phyloP scores from a whole-genome alignment of 805 yeast species.

The Komagataella pseudopastoris region DNA sequence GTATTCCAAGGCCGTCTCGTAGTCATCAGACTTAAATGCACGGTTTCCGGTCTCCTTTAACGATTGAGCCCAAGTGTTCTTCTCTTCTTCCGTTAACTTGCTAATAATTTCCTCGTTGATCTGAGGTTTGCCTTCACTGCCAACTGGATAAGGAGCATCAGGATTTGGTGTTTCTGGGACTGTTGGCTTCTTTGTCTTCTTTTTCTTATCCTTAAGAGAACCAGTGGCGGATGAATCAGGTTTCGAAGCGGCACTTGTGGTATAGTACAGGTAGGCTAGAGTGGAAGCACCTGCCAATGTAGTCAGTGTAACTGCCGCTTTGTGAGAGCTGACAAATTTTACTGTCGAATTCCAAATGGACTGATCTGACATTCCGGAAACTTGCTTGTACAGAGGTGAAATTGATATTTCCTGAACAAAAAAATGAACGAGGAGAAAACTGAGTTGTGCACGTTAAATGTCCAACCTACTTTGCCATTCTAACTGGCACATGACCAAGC shows the following conservation, averaged over 20 bases:
- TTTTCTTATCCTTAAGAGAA: constrained; percentile 21
- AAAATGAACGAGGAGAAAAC: neutral
- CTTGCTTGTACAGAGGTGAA: neutral
- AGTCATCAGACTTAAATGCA: constrained; percentile 57
- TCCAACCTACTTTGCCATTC: neutral
- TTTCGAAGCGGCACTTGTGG: constrained; percentile 16
- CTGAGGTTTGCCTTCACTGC: constrained; percentile 42
- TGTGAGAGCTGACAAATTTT: constrained; percentile 33
- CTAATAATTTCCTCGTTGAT: constrained; percentile 32
- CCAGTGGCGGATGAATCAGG: constrained; percentile 1
- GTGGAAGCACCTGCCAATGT: constrained; percentile 39
- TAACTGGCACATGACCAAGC: neutral
- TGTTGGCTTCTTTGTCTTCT: constrained; percentile 24
- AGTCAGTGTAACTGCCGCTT: constrained; percentile 32
- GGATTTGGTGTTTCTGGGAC: constrained; percentile 19
- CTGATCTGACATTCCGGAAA: neutral
- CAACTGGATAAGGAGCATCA: constrained; percentile 33
- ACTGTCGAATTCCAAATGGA: constrained; percentile 8
- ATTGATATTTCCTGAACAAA: neutral
- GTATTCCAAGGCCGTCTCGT: constrained; percentile 61
- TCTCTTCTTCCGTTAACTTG: constrained; percentile 33
- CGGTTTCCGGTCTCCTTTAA: constrained; percentile 86
- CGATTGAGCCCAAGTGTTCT: constrained; percentile 52
- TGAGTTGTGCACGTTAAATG: neutral
- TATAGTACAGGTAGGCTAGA: constrained; percentile 31